A percentile compares a stretch with the other conserved stretches of the same genome.
Evolutionary conservation across 768 basidiomycete genomes (phyloP).

Genomic region (Leccinum imitatum): DNA sequence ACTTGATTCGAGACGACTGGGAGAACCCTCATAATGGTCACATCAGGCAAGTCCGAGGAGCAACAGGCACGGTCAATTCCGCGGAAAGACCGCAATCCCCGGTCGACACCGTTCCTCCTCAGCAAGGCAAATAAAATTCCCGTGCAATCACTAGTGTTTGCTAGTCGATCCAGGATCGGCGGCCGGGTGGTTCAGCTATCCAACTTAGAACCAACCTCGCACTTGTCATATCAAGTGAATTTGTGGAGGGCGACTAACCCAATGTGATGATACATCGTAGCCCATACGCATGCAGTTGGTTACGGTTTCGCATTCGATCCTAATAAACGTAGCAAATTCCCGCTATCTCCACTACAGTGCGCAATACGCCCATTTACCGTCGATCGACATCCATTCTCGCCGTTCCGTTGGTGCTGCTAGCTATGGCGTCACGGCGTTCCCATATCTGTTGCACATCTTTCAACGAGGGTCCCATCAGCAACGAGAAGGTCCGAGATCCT

Average conservation of each 20-base stretch:
- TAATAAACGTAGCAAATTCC: conserved; percentile 24
- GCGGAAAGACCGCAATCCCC: conserved; percentile 2
- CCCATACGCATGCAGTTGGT: conserved; percentile 7
- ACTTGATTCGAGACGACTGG: background rate
- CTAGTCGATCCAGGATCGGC: background rate
- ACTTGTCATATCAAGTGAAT: background rate
- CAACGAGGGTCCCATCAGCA: conserved; percentile 6
- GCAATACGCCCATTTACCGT: conserved; percentile 11
- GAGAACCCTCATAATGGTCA: conserved; percentile 3
- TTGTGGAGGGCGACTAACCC: conserved; percentile 16
- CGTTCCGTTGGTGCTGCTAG: conserved; percentile 16
- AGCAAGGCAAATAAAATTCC: conserved; percentile 11
- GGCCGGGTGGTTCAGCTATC: background rate
- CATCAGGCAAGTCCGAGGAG: conserved; percentile 14
- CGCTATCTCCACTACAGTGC: conserved; percentile 31
- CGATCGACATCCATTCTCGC: conserved; percentile 36
- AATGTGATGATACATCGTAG: conserved; percentile 8
- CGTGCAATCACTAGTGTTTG: background rate
- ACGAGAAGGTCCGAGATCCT: conserved; percentile 10
- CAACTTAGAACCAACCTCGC: background rate
- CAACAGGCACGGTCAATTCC: conserved; percentile 1
- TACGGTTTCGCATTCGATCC: conserved; percentile 14
- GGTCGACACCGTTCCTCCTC: background rate
- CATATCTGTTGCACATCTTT: conserved; percentile 48
- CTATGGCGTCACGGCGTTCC: conserved; percentile 48